These are phyloP conservation scores for Abortiporus biennis DNA, from an alignment of 1,284 basidiomycete species.

Conservation along the genomic window DNA sequence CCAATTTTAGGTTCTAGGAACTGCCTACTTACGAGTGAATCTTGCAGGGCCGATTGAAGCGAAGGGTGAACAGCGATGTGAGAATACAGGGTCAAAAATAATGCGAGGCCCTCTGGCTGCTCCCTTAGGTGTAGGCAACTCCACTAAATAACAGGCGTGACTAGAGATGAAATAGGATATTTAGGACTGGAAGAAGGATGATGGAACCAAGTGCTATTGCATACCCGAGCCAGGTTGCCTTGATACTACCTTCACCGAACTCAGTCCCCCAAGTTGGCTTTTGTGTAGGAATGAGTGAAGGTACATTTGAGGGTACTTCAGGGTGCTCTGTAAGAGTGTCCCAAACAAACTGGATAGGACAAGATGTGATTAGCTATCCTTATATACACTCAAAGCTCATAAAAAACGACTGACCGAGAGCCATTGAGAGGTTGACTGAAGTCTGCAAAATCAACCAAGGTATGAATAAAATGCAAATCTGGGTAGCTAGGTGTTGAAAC, in stretches of 20 bases:
- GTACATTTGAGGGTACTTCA: slow-evolving; percentile 15
- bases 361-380: too few species aligned
- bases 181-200: neutral
- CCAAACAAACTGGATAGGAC: too few species aligned
- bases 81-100: slow-evolving; percentile 72
- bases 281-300: slow-evolving; percentile 16
- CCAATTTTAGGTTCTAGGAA: neutral
- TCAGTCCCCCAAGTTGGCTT: slow-evolving; percentile 21
- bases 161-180: too few species aligned
- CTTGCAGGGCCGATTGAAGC: slow-evolving; percentile 51
- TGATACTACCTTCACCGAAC: slow-evolving; percentile 28
- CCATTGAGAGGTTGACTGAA: too few species aligned
- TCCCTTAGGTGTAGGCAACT: slow-evolving; percentile 43
- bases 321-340: too few species aligned
- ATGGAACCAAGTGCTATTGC: neutral
- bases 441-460: too few species aligned
- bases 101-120: slow-evolving; percentile 49
- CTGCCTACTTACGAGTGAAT: slow-evolving; percentile 39
- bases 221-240: slow-evolving; percentile 63
- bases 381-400: too few species aligned
- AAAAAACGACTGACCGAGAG: too few species aligned
- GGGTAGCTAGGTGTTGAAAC: neutral
- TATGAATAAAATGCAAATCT: too few species aligned
- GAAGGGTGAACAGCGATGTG: slow-evolving; percentile 52
- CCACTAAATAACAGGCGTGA: slow-evolving; percentile 69